Evolutionary conservation across 169 alveolate species (phyloP).

Genomic region (Neospora caninum): DNA sequence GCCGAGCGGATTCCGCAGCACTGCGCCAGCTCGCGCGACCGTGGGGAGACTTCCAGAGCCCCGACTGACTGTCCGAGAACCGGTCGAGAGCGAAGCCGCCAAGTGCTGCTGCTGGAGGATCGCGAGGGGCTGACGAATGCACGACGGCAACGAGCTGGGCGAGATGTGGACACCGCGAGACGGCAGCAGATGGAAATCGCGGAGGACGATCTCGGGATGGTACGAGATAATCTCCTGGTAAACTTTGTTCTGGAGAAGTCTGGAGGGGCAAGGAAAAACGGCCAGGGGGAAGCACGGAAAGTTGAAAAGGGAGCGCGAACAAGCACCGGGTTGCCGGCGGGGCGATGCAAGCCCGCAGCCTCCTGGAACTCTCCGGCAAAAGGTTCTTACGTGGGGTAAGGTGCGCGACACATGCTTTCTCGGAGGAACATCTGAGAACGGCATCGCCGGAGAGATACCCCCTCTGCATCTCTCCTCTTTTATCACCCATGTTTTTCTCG

Average conservation of each 20-base stretch:
- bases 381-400: too few relatives aligned
- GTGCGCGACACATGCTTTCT: too few relatives aligned
- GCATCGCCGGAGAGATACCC: too few relatives aligned
- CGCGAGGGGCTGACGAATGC: neutral
- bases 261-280: neutral
- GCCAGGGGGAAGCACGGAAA: too few relatives aligned
- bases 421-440: too few relatives aligned
- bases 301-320: too few relatives aligned
- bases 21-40: neutral
- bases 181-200: constrained; percentile 64
- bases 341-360: too few relatives aligned
- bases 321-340: too few relatives aligned
- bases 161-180: constrained; percentile 43
- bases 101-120: constrained; percentile 17
- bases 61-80: neutral
- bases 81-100: neutral
- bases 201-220: constrained; percentile 78
- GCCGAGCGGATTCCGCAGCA: neutral
- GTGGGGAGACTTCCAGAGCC: neutral
- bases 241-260: constrained; percentile 81
- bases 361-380: too few relatives aligned
- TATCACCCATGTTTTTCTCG: too few relatives aligned
- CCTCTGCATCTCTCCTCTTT: too few relatives aligned
- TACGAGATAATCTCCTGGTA: constrained; percentile 84
- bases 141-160: constrained; percentile 10